Evolutionary conservation across 768 basidiomycete genomes (phyloP).

Genomic region (Rhizopogon roseolus): DNA sequence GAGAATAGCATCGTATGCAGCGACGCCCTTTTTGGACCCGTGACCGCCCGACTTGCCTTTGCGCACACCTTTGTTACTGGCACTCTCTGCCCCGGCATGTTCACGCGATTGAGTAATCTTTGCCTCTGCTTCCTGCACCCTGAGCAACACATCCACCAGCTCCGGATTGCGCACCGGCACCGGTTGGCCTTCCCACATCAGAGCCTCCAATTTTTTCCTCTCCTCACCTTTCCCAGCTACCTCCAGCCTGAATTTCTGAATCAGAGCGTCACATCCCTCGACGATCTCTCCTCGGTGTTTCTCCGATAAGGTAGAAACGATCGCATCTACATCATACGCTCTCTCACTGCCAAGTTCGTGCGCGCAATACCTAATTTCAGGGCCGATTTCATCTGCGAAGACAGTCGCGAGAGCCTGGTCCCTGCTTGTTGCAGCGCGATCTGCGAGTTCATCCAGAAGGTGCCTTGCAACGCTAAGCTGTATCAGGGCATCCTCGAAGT

Average conservation of each 20-base stretch:
- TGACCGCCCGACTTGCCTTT: conserved; percentile 30
- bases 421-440: conserved; percentile 59
- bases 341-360: conserved; percentile 78
- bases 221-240: conserved; percentile 31
- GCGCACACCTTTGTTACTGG: conserved; percentile 26
- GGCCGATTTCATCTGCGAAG: conserved; percentile 83
- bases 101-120: conserved; percentile 41
- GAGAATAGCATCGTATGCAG: conserved; percentile 83
- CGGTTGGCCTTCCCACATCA: conserved; percentile 77
- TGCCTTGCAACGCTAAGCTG: conserved; percentile 76
- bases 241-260: conserved; percentile 44
- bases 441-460: conserved; percentile 65
- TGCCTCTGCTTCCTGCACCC: conserved; percentile 73
- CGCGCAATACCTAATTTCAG: conserved; percentile 89
- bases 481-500: conserved; percentile 70
- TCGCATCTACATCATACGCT: conserved; percentile 78
- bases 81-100: conserved; percentile 20
- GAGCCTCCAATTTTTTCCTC: conserved; percentile 51
- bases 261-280: conserved; percentile 52
- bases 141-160: conserved; percentile 80
- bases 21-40: conserved; percentile 69
- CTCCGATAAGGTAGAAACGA: conserved; percentile 59
- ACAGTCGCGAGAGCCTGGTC: conserved; percentile 86
- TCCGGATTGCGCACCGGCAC: conserved; percentile 89
- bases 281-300: conserved; percentile 57